Conservation (phyloP, 2,329 filamentous ascomycete genomes). For the Alternaria angustiovoidea region DNA sequence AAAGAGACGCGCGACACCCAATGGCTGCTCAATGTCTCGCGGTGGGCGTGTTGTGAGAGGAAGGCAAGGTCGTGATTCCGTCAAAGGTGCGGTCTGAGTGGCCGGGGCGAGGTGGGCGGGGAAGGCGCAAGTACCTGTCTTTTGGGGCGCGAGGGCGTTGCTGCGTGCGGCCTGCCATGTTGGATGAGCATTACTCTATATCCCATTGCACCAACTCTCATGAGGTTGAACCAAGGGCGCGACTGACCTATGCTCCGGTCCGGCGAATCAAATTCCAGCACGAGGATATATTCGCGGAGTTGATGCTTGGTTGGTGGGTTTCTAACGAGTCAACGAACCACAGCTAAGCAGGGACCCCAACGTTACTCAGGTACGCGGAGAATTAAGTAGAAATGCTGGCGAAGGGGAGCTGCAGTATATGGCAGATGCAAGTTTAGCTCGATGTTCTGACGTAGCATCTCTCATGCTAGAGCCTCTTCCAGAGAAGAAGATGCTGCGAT, state of each 20-base stretch:
- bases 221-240: slow-evolving; percentile 14
- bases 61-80: slow-evolving; percentile 44
- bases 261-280: slow-evolving; percentile 27
- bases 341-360: slow-evolving; percentile 27
- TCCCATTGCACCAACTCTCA: slow-evolving; percentile 10
- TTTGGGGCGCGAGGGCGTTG: slow-evolving; percentile 8
- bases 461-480: slow-evolving; percentile 2
- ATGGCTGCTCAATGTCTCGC: slow-evolving; percentile 31
- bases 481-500: slow-evolving; percentile 12
- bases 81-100: slow-evolving; percentile 45
- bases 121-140: slow-evolving; percentile 17
- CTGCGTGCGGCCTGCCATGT: slow-evolving; percentile 22
- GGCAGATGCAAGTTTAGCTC: background rate
- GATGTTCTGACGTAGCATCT: background rate
- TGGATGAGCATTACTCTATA: slow-evolving; percentile 18
- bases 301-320: slow-evolving; percentile 30
- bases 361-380: slow-evolving; percentile 21
- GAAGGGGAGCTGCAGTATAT: slow-evolving; percentile 5
- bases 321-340: slow-evolving; percentile 27
- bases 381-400: slow-evolving; percentile 1
- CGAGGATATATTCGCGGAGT: slow-evolving; percentile 20
- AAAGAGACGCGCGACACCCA: slow-evolving; percentile 29
- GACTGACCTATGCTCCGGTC: slow-evolving; percentile 22
- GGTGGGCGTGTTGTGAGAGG: slow-evolving; percentile 40
- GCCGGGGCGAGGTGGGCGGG: slow-evolving; percentile 38